phyloP scores from a whole-genome alignment of 345 rosid genomes.

The Corchorus capsularis region DNA sequence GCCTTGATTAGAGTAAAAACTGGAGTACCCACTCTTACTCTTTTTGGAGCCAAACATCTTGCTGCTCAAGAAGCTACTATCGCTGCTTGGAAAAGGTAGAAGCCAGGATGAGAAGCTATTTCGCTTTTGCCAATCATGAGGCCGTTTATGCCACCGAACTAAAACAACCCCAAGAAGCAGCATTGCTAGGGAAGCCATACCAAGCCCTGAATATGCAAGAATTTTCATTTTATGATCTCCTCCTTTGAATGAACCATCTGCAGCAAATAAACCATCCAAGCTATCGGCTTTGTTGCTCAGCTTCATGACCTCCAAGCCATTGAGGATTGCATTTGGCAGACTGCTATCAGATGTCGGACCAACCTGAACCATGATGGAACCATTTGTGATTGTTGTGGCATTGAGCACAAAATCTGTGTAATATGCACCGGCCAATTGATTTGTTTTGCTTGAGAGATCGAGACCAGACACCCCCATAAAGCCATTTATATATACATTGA shows the following conservation, averaged over 20 bases:
- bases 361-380: constrained; percentile 54
- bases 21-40: constrained; percentile 25
- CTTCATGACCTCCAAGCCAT: constrained; percentile 72
- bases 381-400: constrained; percentile 46
- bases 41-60: constrained; percentile 61
- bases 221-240: constrained; percentile 44
- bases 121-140: constrained; percentile 83
- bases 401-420: constrained; percentile 58
- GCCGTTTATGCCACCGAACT: constrained; percentile 70
- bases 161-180: constrained; percentile 44
- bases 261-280: constrained; percentile 81
- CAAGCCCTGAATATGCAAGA: constrained; percentile 54
- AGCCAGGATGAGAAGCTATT: constrained; percentile 86
- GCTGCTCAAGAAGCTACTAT: constrained; percentile 61
- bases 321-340: constrained; percentile 54
- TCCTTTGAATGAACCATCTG: constrained; percentile 46
- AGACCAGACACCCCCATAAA: constrained; percentile 41
- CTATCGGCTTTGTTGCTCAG: constrained; percentile 75
- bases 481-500: constrained; percentile 44
- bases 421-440: constrained; percentile 48
- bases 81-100: constrained; percentile 74
- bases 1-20: constrained; percentile 52
- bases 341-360: constrained; percentile 70
- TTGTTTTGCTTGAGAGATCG: constrained; percentile 55
- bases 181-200: constrained; percentile 49